These are phyloP conservation scores for Drosera spatulata DNA, from an alignment of 179 eudicot species.

Conservation along the genomic window DNA sequence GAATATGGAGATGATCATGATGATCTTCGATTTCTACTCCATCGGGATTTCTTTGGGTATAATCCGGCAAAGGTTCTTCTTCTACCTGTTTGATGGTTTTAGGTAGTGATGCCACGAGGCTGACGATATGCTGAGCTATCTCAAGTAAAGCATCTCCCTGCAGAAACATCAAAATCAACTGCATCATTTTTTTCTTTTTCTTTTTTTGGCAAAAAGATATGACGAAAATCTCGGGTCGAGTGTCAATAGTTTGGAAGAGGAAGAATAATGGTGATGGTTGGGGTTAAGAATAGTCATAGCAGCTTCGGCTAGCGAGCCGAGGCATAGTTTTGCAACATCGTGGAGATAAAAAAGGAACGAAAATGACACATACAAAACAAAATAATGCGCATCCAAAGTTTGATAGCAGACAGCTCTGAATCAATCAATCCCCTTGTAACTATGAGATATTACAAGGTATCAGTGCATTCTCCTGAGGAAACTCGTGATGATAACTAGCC, in stretches of 20 bases:
- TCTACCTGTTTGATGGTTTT: conserved; percentile 29
- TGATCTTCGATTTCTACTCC: conserved; percentile 32
- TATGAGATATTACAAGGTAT: too few relatives aligned
- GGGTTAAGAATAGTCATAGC: too few relatives aligned
- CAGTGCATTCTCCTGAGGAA: too few relatives aligned
- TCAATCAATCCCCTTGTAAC: too few relatives aligned
- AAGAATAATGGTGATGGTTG: too few relatives aligned
- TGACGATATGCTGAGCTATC: conserved; percentile 44
- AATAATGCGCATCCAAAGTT: too few relatives aligned
- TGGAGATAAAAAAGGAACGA: too few relatives aligned
- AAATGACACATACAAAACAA: too few relatives aligned
- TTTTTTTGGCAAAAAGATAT: neutral
- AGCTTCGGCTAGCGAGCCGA: too few relatives aligned
- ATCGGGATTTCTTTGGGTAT: conserved; percentile 34
- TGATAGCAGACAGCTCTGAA: too few relatives aligned
- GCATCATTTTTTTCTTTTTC: neutral
- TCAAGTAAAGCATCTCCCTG: conserved; percentile 58
- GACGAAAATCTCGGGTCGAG: neutral
- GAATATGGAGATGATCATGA: conserved; percentile 32
- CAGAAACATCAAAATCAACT: neutral
- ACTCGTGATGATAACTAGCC: too few relatives aligned
- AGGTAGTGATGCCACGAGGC: conserved; percentile 61
- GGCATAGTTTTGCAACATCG: too few relatives aligned
- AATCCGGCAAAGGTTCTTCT: conserved; percentile 54
- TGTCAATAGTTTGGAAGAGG: neutral